Evolutionary conservation across 2,329 filamentous ascomycete species (phyloP), one percentile per base, ranked within the genome.

Genomic region (Ampelomyces quisqualis): DNA sequence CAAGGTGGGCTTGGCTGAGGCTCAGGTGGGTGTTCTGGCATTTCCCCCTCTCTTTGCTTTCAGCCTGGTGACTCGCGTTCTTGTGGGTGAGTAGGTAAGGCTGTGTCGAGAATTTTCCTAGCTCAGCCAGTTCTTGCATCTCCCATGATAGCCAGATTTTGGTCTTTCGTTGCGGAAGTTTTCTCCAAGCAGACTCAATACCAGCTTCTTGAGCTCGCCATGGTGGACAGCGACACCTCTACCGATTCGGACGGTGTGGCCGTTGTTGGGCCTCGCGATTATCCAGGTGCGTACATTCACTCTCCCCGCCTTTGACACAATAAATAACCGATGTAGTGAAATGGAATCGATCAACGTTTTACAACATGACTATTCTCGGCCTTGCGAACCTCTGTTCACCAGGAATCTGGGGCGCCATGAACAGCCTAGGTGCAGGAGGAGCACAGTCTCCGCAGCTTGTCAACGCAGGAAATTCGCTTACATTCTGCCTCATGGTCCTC

Each of bases 261-360:
- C 6, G 21, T 10, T 23, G 21, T 10, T 10, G 21, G 6, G 10
- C 10, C 21, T 10, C 26, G 10, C 11, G 26, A 28, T 14, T 28
- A 28, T 15, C 26, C 26, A 28, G 26, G 26, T 28, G 14, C 2
- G 2, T 15, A 10, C 7, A 14, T 3, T n/a, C 4, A 4, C 7
- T 15, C 7, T 28, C 26, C 13, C 3, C 10, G 4, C n/a, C 19
- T 15, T 4, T 7, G 4, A 28, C 22, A 9, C n/a, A 9, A 18
- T 33, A 37, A 23, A 28, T 26, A 17, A 28, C 42, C 49, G 13
- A 46, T 8, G 5, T 20, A 80, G 79, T 79, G 14, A 80, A 77
- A 74, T 86, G 84, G 84, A 79, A 87, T 58, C 79, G 82, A 18
- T 84, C 82, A 1, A 86, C 84, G 0, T 83, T 85, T 52, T 88